phyloP scores from a whole-genome alignment of 75 land plant genomes.

The Pseudotsuga menziesii region DNA sequence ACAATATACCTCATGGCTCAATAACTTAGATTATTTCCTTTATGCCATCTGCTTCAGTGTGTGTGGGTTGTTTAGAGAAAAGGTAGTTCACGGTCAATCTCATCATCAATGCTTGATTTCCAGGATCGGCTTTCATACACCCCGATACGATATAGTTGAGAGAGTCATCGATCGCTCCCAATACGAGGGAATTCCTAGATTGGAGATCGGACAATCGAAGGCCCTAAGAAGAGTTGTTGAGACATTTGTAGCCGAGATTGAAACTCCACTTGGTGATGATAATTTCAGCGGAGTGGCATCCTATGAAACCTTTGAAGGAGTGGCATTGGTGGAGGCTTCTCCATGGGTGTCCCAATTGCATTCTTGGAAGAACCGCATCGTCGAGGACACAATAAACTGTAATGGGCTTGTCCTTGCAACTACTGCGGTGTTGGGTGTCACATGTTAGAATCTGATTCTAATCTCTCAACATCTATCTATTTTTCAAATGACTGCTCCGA shows the following conservation, averaged over 20 bases:
- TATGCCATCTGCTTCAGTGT: too few relatives aligned
- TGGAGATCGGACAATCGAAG: too few relatives aligned
- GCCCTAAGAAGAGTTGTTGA: neutral
- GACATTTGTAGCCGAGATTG: conserved; percentile 20
- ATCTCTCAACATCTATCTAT: too few relatives aligned
- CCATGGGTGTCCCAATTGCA: conserved; percentile 64
- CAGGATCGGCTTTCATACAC: neutral
- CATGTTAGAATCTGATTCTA: too few relatives aligned
- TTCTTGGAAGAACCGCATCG: conserved; percentile 39
- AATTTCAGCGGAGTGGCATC: conserved; percentile 42
- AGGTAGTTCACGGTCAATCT: too few relatives aligned
- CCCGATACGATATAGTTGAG: neutral
- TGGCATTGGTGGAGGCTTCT: conserved; percentile 17
- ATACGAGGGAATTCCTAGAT: neutral
- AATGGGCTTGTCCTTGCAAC: conserved; percentile 47
- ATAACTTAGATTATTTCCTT: too few relatives aligned
- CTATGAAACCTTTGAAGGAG: conserved; percentile 42
- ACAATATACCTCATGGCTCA: too few relatives aligned
- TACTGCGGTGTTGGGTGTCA: conserved; percentile 55
- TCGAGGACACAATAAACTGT: conserved; percentile 51
- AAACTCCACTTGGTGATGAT: conserved; percentile 44
- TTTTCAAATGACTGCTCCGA: too few relatives aligned
- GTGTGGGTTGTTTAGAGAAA: too few relatives aligned
- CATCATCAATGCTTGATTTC: too few relatives aligned
- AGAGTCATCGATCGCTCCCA: neutral